These are phyloP conservation scores for Typha latifolia DNA, from an alignment of 176 grass and related monocot genomes.

Conservation along the genomic window DNA sequence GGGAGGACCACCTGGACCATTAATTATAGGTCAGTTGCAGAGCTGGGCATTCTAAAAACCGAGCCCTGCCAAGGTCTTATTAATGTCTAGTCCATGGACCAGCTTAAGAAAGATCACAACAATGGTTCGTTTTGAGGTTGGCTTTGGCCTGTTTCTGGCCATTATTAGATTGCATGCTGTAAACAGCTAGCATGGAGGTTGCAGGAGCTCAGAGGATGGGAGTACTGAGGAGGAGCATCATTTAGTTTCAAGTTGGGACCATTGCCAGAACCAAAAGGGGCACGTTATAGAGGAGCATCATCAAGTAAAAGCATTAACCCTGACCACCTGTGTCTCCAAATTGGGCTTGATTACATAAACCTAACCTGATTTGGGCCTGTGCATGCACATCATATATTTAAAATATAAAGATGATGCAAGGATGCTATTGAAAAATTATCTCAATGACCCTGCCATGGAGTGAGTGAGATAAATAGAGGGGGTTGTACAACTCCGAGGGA, in stretches of 20 bases:
- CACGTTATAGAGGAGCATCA: neutral
- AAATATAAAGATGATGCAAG: too few species aligned
- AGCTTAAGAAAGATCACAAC: neutral
- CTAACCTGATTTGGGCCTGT: neutral
- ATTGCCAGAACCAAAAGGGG: neutral
- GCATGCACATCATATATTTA: too few species aligned
- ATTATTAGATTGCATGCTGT: neutral
- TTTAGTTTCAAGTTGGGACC: neutral
- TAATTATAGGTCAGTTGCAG: neutral
- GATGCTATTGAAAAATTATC: too few species aligned
- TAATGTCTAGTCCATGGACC: neutral
- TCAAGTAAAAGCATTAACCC: neutral
- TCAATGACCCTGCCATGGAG: too few species aligned
- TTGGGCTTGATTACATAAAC: neutral
- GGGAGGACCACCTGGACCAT: neutral
- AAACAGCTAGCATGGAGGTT: neutral
- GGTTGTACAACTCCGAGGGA: too few species aligned
- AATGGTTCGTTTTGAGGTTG: neutral
- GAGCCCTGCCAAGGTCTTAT: slow-evolving; percentile 1
- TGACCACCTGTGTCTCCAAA: neutral
- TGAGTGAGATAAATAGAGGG: too few species aligned
- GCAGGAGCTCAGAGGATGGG: slow-evolving; percentile 1
- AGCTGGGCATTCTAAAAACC: neutral
- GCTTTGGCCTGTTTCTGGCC: neutral
- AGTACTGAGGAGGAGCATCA: neutral